These are phyloP conservation scores for Sporisorium iseilematis-ciliati DNA, from an alignment of 1,284 basidiomycete species.

Conservation along the genomic window DNA sequence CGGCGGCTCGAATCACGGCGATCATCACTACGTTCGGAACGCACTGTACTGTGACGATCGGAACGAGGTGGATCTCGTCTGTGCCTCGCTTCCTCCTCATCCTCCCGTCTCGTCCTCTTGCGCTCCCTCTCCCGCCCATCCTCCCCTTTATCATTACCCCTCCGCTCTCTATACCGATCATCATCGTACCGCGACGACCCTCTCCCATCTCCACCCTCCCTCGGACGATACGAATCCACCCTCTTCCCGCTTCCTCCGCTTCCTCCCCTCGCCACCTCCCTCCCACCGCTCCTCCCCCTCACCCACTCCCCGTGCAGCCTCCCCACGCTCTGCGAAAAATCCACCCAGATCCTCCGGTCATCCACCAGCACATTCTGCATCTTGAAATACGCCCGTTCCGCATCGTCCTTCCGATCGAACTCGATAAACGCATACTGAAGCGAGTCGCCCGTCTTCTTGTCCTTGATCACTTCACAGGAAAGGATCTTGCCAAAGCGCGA, in stretches of 20 bases:
- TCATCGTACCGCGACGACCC: conserved; percentile 52
- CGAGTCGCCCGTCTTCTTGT: conserved; percentile 94
- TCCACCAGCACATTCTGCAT: conserved; percentile 99
- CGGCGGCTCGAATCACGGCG: conserved; percentile 1
- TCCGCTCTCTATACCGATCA: conserved; percentile 13
- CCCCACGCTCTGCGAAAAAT: conserved; percentile 84
- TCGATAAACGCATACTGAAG: conserved; percentile 99
- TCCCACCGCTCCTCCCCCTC: conserved; percentile 59
- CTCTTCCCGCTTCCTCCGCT: background rate
- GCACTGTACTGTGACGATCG: background rate
- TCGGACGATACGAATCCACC: conserved; percentile 21
- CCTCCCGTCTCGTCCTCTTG: conserved; percentile 21
- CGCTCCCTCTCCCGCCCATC: conserved; percentile 6
- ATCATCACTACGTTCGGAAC: background rate
- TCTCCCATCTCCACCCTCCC: conserved; percentile 16
- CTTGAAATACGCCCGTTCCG: conserved; percentile 97
- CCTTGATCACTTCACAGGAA: conserved; percentile 95
- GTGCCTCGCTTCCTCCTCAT: background rate
- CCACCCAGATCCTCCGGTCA: conserved; percentile 97
- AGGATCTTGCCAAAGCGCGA: conserved; percentile 93
- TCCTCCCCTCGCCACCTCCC: conserved; percentile 55
- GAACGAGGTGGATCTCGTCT: conserved; percentile 2
- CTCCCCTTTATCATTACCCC: background rate
- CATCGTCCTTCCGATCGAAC: conserved; percentile 90
- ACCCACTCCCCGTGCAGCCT: conserved; percentile 73